Evolutionary conservation across 371 early-diverging fungal species (phyloP).

Genomic region (Mortierella sp.): DNA sequence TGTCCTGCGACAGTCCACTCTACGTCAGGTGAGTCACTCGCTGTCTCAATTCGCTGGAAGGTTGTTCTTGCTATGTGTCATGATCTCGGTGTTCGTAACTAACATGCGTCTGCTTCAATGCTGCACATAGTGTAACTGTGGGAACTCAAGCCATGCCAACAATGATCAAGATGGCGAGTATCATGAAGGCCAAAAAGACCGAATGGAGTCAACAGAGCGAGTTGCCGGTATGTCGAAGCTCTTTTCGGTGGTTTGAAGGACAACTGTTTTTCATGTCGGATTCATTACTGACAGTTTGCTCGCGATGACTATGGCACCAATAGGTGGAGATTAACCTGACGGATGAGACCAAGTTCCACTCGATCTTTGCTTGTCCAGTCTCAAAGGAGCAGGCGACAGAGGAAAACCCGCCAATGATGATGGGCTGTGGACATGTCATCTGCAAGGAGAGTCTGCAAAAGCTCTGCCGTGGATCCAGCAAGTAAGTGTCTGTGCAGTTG

Average conservation of each 20-base stretch:
- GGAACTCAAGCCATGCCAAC: conserved; percentile 93
- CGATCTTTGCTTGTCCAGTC: conserved; percentile 98
- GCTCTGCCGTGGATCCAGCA: conserved; percentile 63
- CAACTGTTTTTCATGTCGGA: too few species aligned
- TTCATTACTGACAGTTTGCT: too few species aligned
- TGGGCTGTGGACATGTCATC: conserved; percentile 98
- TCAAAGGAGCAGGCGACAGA: conserved; percentile 93
- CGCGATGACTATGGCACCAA: neutral
- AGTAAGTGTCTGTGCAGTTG: conserved; percentile 6
- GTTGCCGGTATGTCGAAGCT: conserved; percentile 73
- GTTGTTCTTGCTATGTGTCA: neutral
- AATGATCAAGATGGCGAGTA: conserved; percentile 88
- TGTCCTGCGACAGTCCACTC: conserved; percentile 85
- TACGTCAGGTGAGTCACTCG: conserved; percentile 70
- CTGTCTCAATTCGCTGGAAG: too few species aligned
- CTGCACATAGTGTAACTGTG: conserved; percentile 71
- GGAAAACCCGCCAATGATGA: conserved; percentile 98
- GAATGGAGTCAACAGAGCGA: conserved; percentile 95
- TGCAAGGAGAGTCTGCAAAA: conserved; percentile 90
- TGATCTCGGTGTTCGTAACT: neutral
- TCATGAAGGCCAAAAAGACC: conserved; percentile 85
- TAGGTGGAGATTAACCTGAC: conserved; percentile 87
- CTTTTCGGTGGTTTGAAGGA: too few species aligned
- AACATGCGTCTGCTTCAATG: neutral
- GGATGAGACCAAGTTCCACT: conserved; percentile 90